Base-by-base conservation (phyloP, 805 yeast genomes). In the Cyberlindnera maritima region DNA sequence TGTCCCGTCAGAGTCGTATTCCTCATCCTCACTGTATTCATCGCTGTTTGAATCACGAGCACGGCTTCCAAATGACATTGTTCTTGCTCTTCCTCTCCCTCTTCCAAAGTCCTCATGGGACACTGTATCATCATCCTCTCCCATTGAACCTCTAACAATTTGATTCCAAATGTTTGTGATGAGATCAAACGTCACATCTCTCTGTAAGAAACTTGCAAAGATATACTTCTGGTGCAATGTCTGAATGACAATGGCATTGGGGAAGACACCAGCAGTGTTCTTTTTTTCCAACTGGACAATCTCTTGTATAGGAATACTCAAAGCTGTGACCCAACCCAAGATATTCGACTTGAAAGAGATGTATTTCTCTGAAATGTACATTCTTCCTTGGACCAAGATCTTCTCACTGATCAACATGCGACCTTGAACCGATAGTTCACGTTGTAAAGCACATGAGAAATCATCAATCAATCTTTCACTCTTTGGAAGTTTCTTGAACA, bases 311-410 rank as follows among this genome's bases (percentile, higher is more conserved):
- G 89, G 82, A n/a, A 94, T 76, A 3, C 81, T 76, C 38, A 91
- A 66, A 56, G 80, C 85, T 9, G 97, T 88, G 8, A 89, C 85
- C 96, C 97, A 90, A 2, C 96, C 97, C 35, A 92, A 69, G 37
- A 94, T 74, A 56, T 85, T 86, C 5, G 97, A 85, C 59, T 89
- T 85, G 73, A 94, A 94, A 58, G 96, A 88, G 6, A 92, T 62
- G 59, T 83, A 80, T 41, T 76, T 74, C 53, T 87, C 91, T 26
- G 95, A 80, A 12, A 94, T 74, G 62, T 87, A 94, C 44, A 94
- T 60, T 44, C 94, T 74, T 7, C 99, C 99, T 57, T 94, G 97
- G 14, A 89, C 69, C 44, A 52, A 39, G 21, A 48, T 44, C 19
- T 40, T 44, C 54, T 87, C 91, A 31, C 94, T 79, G 13, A 94